Evolutionary conservation across 139 green algal species (phyloP).

Genomic region (Asterochloris erici): DNA sequence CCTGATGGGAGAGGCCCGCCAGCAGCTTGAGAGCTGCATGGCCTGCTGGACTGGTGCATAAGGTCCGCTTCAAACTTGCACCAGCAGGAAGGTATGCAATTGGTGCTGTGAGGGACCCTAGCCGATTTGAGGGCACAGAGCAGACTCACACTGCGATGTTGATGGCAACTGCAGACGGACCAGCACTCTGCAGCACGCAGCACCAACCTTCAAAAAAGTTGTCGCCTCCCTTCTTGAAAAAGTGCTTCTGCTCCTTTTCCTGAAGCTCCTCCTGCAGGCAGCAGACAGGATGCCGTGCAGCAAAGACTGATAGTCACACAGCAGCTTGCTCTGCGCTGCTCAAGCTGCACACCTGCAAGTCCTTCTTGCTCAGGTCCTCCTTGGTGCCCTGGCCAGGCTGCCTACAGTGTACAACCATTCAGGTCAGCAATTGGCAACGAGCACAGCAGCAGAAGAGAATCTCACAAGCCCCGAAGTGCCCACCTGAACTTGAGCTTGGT

Average conservation of each 20-base stretch:
- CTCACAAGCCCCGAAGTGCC: background rate
- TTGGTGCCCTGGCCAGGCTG: constrained; percentile 55
- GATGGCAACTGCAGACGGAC: background rate
- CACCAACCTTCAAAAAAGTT: constrained; percentile 68
- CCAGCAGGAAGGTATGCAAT: background rate
- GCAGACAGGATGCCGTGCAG: background rate
- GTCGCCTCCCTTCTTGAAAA: constrained; percentile 45
- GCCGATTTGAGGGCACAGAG: background rate
- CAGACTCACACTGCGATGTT: background rate
- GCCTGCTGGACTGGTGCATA: background rate
- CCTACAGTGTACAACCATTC: background rate
- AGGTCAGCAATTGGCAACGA: constrained; percentile 17
- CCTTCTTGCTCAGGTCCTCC: constrained; percentile 44
- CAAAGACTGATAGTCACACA: background rate
- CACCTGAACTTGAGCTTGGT: constrained; percentile 83
- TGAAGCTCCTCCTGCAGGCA: constrained; percentile 58
- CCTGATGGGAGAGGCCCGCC: too few species aligned
- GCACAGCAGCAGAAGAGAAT: background rate
- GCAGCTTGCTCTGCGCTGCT: background rate
- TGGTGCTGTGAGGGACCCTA: background rate
- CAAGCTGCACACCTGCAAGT: constrained; percentile 38
- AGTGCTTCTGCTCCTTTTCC: constrained; percentile 78
- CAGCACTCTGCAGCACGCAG: background rate
- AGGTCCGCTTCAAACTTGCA: background rate
- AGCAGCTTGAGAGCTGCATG: background rate